These are phyloP conservation scores for Oryza glumipatula DNA, from an alignment of 176 grass and related monocot genomes.

Conservation along the genomic window DNA sequence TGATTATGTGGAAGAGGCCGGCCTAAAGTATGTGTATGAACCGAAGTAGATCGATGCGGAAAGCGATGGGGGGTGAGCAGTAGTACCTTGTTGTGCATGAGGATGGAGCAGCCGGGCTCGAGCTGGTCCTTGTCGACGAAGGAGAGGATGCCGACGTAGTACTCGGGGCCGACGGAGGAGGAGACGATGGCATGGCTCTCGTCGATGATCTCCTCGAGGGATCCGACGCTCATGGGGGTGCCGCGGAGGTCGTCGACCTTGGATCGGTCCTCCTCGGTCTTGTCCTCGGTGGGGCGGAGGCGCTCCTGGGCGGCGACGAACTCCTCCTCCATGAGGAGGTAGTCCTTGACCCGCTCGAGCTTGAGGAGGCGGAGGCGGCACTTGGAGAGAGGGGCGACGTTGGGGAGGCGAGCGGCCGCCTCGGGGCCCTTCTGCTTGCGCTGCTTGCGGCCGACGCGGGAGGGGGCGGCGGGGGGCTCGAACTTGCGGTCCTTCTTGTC, in stretches of 20 bases:
- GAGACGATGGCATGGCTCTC: constrained; percentile 89
- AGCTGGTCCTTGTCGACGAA: constrained; percentile 96
- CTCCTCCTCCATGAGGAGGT: constrained; percentile 91
- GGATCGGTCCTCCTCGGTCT: constrained; percentile 85
- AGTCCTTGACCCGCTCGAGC: constrained; percentile 93
- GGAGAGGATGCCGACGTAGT: constrained; percentile 82
- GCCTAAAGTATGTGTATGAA: background rate
- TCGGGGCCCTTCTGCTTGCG: constrained; percentile 80
- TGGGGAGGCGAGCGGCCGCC: constrained; percentile 73
- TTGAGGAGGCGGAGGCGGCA: constrained; percentile 88
- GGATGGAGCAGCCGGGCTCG: constrained; percentile 81
- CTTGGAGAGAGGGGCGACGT: constrained; percentile 81
- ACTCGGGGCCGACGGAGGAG: constrained; percentile 84
- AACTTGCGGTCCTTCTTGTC: constrained; percentile 80
- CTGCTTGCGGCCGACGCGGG: constrained; percentile 84
- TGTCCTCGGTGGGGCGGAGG: constrained; percentile 79
- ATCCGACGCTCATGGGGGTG: constrained; percentile 87
- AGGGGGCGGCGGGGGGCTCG: constrained; percentile 78
- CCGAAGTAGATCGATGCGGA: constrained; percentile 18
- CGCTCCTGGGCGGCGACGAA: constrained; percentile 88
- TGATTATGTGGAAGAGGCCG: background rate
- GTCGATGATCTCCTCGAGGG: constrained; percentile 90
- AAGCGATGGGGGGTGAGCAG: background rate
- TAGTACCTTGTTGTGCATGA: constrained; percentile 87
- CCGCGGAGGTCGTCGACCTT: constrained; percentile 89